Base-by-base conservation (phyloP, 768 basidiomycete species). In the Russula sp. region DNA sequence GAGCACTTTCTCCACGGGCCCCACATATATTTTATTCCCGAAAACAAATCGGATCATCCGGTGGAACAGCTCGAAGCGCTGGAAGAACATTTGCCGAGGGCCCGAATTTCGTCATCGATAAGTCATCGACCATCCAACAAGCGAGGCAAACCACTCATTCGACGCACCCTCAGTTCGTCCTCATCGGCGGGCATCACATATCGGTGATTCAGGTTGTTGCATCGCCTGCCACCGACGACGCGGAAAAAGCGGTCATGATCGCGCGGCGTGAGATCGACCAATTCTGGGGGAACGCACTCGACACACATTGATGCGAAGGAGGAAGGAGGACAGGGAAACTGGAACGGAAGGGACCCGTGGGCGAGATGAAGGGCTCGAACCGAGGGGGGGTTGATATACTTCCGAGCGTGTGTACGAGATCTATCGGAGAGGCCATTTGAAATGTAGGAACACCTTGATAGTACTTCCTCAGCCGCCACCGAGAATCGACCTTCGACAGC, bases 181-280 rank as follows among this genome's bases (percentile, higher is more conserved):
- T 78, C 72, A 71, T 88, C 86, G 5, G 79, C 82, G 39, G 86
- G 86, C 58, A 88, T 80, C 71, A 84, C 74, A 69, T 88, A 88
- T 9, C 75, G 73, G 25, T 69, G 68, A 64, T 82, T 85, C 68
- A 86, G 73, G 20, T 76, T 75, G 68, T 81, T 85, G 72, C 87
- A 77, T 48, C 72, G 75, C 50, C 85, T 78, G 36, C 78, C 81
- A 70, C 84, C 75, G 38, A 81, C 64, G 14, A 73, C 69, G 56
- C 79, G 79, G 68, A 87, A 88, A 72, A 77, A 86, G 32, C 76
- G 71, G 36, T 77, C 74, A 66, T 78, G 77, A 70, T 83, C 79
- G 5, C 73, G 74, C 51, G 60, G 59, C 7, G 53, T 54, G 14
- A 77, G 73, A 49, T 68, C 74, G 42, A 73, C 63, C 25, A 77